Conservation (phyloP, 2,329 filamentous ascomycete genomes). For the Chaetomium sp. region DNA sequence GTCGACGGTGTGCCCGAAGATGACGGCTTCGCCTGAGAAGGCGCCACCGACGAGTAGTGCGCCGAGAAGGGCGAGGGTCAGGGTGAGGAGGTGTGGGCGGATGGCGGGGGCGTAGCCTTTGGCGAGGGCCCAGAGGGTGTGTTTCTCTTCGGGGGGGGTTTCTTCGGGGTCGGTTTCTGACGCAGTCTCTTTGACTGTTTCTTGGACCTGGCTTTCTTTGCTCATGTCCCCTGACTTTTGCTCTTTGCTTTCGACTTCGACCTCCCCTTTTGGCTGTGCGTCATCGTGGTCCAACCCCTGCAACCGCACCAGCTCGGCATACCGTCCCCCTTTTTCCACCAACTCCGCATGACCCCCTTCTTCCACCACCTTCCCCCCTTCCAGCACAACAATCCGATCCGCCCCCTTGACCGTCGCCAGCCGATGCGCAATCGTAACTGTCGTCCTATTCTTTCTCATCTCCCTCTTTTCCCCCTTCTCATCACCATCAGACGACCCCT, state of each 20-base stretch:
- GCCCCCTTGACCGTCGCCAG: conserved; percentile 49
- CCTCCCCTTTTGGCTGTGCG: not conserved
- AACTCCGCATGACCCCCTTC: conserved; percentile 51
- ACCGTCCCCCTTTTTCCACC: conserved; percentile 42
- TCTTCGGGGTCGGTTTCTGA: conserved; percentile 4
- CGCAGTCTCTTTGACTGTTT: conserved; percentile 3
- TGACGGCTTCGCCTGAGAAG: conserved; percentile 51
- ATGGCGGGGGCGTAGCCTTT: conserved; percentile 21
- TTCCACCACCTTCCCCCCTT: conserved; percentile 49
- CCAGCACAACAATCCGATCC: conserved; percentile 55
- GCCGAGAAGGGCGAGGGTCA: conserved; percentile 44
- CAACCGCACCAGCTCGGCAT: conserved; percentile 39
- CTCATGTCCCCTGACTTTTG: too few relatives aligned
- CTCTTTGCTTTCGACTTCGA: not conserved
- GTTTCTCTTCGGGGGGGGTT: too few relatives aligned
- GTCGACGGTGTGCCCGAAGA: conserved; percentile 56
- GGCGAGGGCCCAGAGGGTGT: conserved; percentile 18
- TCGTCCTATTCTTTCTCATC: conserved; percentile 37
- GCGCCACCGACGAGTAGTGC: conserved; percentile 49
- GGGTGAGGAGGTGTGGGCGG: conserved; percentile 31
- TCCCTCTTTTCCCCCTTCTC: too few relatives aligned
- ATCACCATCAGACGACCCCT: conserved; percentile 20
- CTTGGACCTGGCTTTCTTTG: too few relatives aligned
- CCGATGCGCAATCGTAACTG: conserved; percentile 54
- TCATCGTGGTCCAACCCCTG: conserved; percentile 16